phyloP scores from a whole-genome alignment of 306 rosid species.

The Quercus ilex region DNA sequence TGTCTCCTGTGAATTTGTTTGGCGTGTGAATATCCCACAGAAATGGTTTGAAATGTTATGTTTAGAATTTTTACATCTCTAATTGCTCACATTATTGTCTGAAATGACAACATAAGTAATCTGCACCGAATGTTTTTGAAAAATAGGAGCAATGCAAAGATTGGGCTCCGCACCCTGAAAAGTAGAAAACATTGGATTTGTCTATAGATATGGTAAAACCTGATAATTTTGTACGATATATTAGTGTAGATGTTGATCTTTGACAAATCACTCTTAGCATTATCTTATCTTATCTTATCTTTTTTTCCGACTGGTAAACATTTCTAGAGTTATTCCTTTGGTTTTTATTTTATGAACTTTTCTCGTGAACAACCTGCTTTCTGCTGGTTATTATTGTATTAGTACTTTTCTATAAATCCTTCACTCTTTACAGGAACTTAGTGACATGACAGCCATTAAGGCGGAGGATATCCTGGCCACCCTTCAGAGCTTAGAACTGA shows the following conservation, averaged over 20 bases:
- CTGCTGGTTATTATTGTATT: not conserved
- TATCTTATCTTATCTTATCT: not conserved
- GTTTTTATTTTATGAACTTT: not conserved
- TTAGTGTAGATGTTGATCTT: not conserved
- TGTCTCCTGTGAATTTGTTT: not conserved
- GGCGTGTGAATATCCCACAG: not conserved
- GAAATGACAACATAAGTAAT: not conserved
- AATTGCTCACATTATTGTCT: not conserved
- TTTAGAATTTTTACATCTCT: not conserved
- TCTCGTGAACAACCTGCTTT: not conserved
- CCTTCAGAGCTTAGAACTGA: conserved; percentile 83
- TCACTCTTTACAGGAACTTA: conserved; percentile 66
- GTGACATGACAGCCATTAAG: conserved; percentile 99
- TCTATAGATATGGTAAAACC: not conserved
- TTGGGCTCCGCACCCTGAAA: not conserved
- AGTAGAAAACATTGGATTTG: not conserved
- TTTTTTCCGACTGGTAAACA: not conserved
- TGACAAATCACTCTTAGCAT: not conserved
- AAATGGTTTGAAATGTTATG: not conserved
- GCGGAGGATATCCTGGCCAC: conserved; percentile 92
- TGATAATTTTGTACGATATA: not conserved
- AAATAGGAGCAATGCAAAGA: not conserved
- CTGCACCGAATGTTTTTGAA: not conserved
- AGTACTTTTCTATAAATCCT: conserved; percentile 1
- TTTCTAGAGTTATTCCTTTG: not conserved